Evolutionary conservation across 768 basidiomycete species (phyloP).

Genomic region (Suillus subluteus): DNA sequence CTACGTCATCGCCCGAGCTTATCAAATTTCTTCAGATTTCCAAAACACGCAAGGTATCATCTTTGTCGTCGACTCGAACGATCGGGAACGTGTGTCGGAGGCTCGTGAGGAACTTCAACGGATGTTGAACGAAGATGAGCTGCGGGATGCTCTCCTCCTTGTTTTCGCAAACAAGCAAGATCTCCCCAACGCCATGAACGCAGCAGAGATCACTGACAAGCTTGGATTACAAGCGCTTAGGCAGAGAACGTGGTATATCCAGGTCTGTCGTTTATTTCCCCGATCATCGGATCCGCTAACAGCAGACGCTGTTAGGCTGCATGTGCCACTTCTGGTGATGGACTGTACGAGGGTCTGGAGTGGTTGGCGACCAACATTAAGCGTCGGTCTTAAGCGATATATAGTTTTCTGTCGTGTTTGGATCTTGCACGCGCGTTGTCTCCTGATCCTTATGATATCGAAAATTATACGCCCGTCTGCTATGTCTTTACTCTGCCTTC

Average conservation of each 20-base stretch:
- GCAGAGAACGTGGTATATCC: constrained; percentile 98
- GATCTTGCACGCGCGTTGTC: constrained; percentile 57
- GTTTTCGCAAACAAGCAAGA: constrained; percentile 99
- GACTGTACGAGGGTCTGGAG: constrained; percentile 97
- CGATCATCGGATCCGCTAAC: constrained; percentile 18
- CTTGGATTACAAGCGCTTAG: constrained; percentile 97
- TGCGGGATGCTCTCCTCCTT: constrained; percentile 96
- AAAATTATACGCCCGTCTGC: constrained; percentile 54
- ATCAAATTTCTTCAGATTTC: constrained; percentile 72
- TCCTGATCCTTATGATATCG: constrained; percentile 64
- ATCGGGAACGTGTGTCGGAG: constrained; percentile 98
- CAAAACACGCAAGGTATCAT: constrained; percentile 99
- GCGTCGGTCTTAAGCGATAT: constrained; percentile 64
- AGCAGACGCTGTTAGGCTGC: constrained; percentile 66
- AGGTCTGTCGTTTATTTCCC: constrained; percentile 53
- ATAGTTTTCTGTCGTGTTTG: constrained; percentile 37
- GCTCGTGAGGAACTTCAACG: constrained; percentile 99
- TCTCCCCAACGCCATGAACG: constrained; percentile 99
- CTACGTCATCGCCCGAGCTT: constrained; percentile 18
- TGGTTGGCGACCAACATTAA: constrained; percentile 94
- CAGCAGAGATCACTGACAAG: constrained; percentile 99
- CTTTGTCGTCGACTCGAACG: constrained; percentile 99
- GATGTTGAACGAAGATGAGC: constrained; percentile 99
- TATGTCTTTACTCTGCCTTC: constrained; percentile 40
- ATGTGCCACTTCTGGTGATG: constrained; percentile 97